Evolutionary conservation across 1,284 basidiomycete species (phyloP).

Genomic region (Blastosporella zonata): DNA sequence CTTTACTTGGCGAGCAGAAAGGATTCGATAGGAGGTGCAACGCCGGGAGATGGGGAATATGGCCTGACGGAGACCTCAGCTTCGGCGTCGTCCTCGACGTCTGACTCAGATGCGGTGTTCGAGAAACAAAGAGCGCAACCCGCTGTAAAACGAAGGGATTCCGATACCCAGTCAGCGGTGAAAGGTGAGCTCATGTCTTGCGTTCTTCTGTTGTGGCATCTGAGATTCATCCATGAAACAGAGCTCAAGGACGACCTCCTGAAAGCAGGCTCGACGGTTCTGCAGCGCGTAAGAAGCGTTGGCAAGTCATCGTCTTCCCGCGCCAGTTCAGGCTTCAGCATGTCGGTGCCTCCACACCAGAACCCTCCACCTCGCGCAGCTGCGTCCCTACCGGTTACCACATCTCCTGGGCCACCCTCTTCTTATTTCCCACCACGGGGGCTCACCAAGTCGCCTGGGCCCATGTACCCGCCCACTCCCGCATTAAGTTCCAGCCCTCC

Average conservation of each 20-base stretch:
- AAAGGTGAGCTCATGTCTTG: conserved; percentile 20
- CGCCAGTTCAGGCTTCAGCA: not conserved
- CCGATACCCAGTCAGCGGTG: conserved; percentile 15
- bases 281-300: conserved; percentile 24
- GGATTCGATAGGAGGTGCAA: conserved; percentile 13
- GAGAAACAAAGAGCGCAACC: conserved; percentile 12
- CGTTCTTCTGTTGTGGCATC: conserved; percentile 24
- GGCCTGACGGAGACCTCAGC: conserved; percentile 20
- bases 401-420: conserved; percentile 1
- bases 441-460: not conserved
- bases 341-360: conserved; percentile 1
- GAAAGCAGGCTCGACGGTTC: conserved; percentile 21
- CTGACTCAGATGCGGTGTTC: conserved; percentile 30
- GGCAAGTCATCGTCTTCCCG: conserved; percentile 19
- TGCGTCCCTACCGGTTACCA: conserved; percentile 5
- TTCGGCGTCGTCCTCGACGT: conserved; percentile 30
- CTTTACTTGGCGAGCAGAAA: conserved; percentile 23
- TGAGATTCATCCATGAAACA: not conserved
- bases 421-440: conserved; percentile 3
- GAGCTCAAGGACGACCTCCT: conserved; percentile 22
- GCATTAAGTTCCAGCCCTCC: not conserved
- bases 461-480: conserved; percentile 1
- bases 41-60: conserved; percentile 17
- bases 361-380: conserved; percentile 3
- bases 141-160: conserved; percentile 7